These are phyloP conservation scores for Colletotrichum ledebouriae DNA, from an alignment of 2,329 filamentous ascomycete genomes.

Conservation along the genomic window DNA sequence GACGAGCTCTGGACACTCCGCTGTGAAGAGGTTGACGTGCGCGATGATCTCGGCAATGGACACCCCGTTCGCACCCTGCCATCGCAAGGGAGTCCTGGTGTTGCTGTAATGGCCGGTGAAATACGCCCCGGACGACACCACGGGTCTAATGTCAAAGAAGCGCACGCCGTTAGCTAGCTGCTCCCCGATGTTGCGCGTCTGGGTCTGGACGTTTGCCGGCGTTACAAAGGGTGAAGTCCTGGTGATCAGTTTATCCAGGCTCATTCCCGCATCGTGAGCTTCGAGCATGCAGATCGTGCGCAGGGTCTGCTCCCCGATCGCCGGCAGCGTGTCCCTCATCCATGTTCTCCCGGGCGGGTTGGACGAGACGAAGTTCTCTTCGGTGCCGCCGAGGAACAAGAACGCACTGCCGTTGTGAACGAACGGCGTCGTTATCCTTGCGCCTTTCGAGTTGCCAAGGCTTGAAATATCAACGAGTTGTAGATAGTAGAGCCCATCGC, in stretches of 20 bases:
- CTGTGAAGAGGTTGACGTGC: not conserved
- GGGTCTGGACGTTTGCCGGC: constrained; percentile 8
- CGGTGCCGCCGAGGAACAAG: constrained; percentile 15
- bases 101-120: constrained; percentile 12
- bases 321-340: not conserved
- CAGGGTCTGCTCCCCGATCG: constrained; percentile 1
- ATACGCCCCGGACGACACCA: constrained; percentile 3
- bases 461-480: constrained; percentile 8
- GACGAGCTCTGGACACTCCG: constrained; percentile 8
- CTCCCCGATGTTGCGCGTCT: constrained; percentile 2
- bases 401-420: constrained; percentile 16
- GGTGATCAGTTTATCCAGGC: not conserved
- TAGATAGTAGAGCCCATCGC: constrained; percentile 5
- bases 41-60: constrained; percentile 2
- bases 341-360: constrained; percentile 1
- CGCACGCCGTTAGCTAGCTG: not conserved
- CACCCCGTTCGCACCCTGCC: constrained; percentile 17
- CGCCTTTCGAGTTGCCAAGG: constrained; percentile 4
- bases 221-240: constrained; percentile 5
- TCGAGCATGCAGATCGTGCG: not conserved
- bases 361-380: not conserved
- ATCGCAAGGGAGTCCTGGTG: not conserved
- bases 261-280: constrained; percentile 9
- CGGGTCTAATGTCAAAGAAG: constrained; percentile 8
- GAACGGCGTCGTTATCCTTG: not conserved